Evolutionary conservation across 1,284 basidiomycete species (phyloP).

Genomic region (Entoloma clypeatum): DNA sequence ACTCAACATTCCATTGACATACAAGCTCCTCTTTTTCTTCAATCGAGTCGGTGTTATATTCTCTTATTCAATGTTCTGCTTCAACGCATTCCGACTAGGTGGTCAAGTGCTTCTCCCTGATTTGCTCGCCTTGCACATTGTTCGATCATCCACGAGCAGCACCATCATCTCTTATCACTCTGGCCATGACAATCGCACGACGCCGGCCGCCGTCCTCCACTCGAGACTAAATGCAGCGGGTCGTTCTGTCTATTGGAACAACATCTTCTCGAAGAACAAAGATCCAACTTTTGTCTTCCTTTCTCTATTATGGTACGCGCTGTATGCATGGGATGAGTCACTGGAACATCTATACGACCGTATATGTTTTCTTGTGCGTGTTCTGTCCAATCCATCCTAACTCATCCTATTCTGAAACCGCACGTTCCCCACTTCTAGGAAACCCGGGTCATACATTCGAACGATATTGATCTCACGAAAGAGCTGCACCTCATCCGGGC

Average conservation of each 20-base stretch:
- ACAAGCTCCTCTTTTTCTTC: conserved; percentile 33
- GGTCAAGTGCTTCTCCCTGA: conserved; percentile 40
- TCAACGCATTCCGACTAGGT: conserved; percentile 14
- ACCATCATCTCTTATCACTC: conserved; percentile 51
- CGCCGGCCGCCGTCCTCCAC: conserved; percentile 37
- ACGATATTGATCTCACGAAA: conserved; percentile 40
- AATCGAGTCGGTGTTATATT: conserved; percentile 27
- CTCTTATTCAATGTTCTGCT: neutral
- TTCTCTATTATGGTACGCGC: conserved; percentile 49
- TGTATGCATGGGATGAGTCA: conserved; percentile 57
- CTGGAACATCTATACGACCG: conserved; percentile 44
- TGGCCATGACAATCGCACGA: conserved; percentile 25
- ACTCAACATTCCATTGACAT: conserved; percentile 45
- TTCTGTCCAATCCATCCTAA: neutral
- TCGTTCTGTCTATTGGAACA: conserved; percentile 52
- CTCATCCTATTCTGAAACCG: neutral
- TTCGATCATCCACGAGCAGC: conserved; percentile 33
- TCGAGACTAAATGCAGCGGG: conserved; percentile 40
- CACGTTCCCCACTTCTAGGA: conserved; percentile 33
- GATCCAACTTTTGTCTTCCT: conserved; percentile 52
- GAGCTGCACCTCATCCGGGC: conserved; percentile 52
- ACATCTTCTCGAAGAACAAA: conserved; percentile 38
- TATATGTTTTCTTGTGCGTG: conserved; percentile 39
- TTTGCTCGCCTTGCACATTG: conserved; percentile 47
- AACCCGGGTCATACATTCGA: conserved; percentile 33